Percentiles rank a stretch among this genome's conserved stretches.
Conservation (phyloP, 768 basidiomycete genomes). For the Suillus luteus region DNA sequence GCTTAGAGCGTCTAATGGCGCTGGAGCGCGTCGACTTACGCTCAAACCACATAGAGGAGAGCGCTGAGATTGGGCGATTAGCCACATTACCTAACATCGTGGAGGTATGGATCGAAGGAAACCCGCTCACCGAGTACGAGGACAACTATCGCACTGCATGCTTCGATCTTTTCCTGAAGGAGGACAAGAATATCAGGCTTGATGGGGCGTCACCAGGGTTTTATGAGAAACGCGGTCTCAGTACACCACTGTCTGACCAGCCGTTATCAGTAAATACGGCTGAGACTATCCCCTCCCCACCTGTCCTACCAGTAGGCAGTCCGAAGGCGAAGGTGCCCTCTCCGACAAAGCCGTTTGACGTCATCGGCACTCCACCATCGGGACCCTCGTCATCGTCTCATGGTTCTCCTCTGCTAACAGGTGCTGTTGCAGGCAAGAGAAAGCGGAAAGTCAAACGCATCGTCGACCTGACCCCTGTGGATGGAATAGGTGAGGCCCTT, state of each 20-base stretch:
- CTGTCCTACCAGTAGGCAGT: constrained; percentile 57
- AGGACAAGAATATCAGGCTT: constrained; percentile 75
- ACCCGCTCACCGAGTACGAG: constrained; percentile 73
- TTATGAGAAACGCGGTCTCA: constrained; percentile 67
- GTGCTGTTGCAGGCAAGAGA: constrained; percentile 43
- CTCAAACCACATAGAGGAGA: constrained; percentile 77
- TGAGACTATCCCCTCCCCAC: constrained; percentile 57
- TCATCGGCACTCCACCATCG: constrained; percentile 26
- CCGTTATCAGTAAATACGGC: constrained; percentile 50
- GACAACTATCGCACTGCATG: constrained; percentile 75
- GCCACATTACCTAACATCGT: constrained; percentile 75
- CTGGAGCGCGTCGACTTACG: constrained; percentile 87
- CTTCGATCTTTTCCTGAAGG: constrained; percentile 83
- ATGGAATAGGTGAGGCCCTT: constrained; percentile 39
- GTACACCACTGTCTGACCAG: constrained; percentile 50
- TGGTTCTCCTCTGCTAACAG: constrained; percentile 47
- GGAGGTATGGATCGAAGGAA: constrained; percentile 84
- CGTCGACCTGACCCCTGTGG: constrained; percentile 67
- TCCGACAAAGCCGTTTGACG: constrained; percentile 24
- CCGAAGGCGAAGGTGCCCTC: constrained; percentile 20
- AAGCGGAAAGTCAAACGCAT: constrained; percentile 73
- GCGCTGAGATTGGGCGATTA: constrained; percentile 81
- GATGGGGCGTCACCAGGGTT: constrained; percentile 74
- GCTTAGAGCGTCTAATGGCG: constrained; percentile 84
- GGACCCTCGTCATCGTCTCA: constrained; percentile 38